Base-by-base conservation (phyloP, 2,329 filamentous ascomycete genomes). In the Diplodia intermedia region DNA sequence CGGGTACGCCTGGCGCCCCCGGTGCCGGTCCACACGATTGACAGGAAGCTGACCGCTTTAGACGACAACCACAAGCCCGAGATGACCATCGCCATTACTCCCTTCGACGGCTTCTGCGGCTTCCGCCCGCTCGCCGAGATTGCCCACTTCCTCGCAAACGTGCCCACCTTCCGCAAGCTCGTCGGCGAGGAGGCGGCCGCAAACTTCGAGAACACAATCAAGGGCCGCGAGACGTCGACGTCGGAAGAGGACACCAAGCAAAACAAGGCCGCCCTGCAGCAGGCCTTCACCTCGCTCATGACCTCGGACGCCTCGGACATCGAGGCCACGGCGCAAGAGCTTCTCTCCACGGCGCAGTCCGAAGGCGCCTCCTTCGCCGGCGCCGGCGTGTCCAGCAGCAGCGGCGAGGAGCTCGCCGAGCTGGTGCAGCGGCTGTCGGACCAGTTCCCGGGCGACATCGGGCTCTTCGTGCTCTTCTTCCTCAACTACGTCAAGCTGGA, bases 51-150 rank as follows among this genome's bases (percentile, higher is more conserved):
- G 12, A 69, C 12, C 29, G 53, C 1, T 49, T n/a, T 52, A 72
- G 72, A 99, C 84, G 94, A 98, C 83, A 99, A 99, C 83, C 95
- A 99, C 85, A 99, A 99, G 83, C 95, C 95, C 40, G 95, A 99
- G 82, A 99, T 99, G 95, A 94, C 95, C 70, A 97, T 99, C 79
- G 95, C 95, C 70, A 90, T 99, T 75, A 98, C 95, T 0, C 90
- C 93, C 0, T 99, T 99, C 72, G 94, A 98, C 78, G 95, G 95
- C 0, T 87, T 99, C 40, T 99, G 95, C 75, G 95, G 95, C 40
- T 99, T 99, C 84, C 88, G 95, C 11, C 95, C 95, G 0, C 84
- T 97, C 26, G 84, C 82, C 5, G 94, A 99, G 81, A 95, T 98
- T 70, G 85, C 89, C 0, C 92, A 97, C 78, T 98, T 98, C 79